These are phyloP conservation scores for Rugosomyces carneus DNA, from an alignment of 1,284 basidiomycete species.

Conservation along the genomic window DNA sequence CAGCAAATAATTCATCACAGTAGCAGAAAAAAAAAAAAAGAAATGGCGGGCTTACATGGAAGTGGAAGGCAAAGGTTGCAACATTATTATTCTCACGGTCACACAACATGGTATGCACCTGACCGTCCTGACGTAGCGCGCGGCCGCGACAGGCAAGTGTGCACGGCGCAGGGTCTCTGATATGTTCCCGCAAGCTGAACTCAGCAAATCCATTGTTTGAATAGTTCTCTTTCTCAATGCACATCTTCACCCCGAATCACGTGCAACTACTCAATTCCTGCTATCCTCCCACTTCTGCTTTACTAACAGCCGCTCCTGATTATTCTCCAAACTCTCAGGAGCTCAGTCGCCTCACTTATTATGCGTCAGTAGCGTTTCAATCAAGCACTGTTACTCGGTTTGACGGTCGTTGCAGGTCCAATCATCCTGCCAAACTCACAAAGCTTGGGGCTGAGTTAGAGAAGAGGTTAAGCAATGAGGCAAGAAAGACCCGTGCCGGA, in stretches of 20 bases:
- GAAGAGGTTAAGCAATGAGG: slow-evolving; percentile 68
- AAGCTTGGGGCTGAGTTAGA: slow-evolving; percentile 85
- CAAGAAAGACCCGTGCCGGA: slow-evolving; percentile 59
- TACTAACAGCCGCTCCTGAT: slow-evolving; percentile 72
- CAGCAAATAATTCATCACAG: slow-evolving; percentile 41
- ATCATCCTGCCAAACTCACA: slow-evolving; percentile 83
- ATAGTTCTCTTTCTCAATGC: slow-evolving; percentile 26
- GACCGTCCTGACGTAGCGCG: slow-evolving; percentile 6
- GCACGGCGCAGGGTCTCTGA: slow-evolving; percentile 6
- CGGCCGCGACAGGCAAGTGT: slow-evolving; percentile 3
- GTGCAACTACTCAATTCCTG: slow-evolving; percentile 84
- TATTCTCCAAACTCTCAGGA: slow-evolving; percentile 88
- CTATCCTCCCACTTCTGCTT: slow-evolving; percentile 81
- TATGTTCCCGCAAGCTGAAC: slow-evolving; percentile 4
- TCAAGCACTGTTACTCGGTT: not conserved
- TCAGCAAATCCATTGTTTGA: not conserved
- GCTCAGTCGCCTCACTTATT: slow-evolving; percentile 87
- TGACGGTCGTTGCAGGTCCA: slow-evolving; percentile 37
- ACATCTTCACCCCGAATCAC: slow-evolving; percentile 78
- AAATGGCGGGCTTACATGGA: slow-evolving; percentile 2
- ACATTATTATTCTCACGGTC: too few relatives aligned
- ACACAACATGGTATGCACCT: not conserved
- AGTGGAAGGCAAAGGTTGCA: too few relatives aligned
- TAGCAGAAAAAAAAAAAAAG: slow-evolving; percentile 8
- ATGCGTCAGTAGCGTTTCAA: slow-evolving; percentile 45